Percentiles rank a stretch among this genome's conserved stretches.
Conservation (phyloP, 352 stramenopile genomes). For the Phytophthora ramorum region DNA sequence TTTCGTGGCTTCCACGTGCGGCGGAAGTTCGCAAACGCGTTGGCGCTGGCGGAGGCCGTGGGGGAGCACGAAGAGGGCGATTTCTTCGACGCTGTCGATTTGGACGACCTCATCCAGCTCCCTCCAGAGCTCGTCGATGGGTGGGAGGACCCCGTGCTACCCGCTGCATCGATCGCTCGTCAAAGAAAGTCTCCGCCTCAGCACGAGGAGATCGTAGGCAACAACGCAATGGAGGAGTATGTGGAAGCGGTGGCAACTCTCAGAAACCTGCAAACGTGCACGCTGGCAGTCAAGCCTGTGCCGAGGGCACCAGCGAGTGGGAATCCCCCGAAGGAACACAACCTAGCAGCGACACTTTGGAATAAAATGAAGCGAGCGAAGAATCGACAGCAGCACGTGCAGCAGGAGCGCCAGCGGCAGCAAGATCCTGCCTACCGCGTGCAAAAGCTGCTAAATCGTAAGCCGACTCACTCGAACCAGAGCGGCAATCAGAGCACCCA, state of each 20-base stretch:
- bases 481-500: conserved; percentile 27
- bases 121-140: conserved; percentile 67
- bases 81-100: conserved; percentile 57
- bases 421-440: conserved; percentile 64
- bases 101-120: conserved; percentile 63
- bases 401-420: conserved; percentile 47
- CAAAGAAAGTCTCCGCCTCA: no score
- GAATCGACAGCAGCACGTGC: conserved; percentile 45
- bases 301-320: background rate
- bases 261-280: no score
- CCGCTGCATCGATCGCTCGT: conserved; percentile 1
- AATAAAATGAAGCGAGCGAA: conserved; percentile 71
- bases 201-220: no score
- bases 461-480: conserved; percentile 15
- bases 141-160: conserved; percentile 62
- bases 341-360: conserved; percentile 59
- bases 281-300: background rate
- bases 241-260: no score
- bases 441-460: conserved; percentile 57
- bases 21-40: conserved; percentile 66
- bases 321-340: conserved; percentile 28
- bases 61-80: conserved; percentile 28
- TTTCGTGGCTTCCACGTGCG: conserved; percentile 75
- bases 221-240: no score
- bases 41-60: conserved; percentile 54